Evolutionary conservation across 768 basidiomycete genomes (phyloP).

Genomic region (Trametes maxima): DNA sequence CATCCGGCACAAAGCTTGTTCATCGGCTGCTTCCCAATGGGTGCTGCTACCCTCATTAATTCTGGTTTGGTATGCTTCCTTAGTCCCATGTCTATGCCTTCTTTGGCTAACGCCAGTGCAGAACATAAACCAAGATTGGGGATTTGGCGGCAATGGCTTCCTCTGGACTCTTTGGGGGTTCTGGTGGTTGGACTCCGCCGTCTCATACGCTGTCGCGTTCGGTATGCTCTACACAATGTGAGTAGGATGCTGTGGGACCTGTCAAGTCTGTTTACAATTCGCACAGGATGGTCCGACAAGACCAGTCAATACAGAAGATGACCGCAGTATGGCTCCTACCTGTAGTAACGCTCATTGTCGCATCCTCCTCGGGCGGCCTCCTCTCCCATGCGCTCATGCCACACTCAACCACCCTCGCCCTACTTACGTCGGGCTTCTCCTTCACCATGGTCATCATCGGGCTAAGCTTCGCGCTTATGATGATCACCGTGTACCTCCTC

Average conservation of each 20-base stretch:
- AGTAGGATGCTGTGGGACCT: slow-evolving; percentile 16
- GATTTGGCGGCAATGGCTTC: slow-evolving; percentile 39
- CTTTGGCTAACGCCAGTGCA: slow-evolving; percentile 21
- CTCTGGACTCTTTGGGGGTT: slow-evolving; percentile 48
- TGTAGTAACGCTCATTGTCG: slow-evolving; percentile 54
- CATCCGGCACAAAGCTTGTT: slow-evolving; percentile 49
- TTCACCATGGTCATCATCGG: slow-evolving; percentile 49
- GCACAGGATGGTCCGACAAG: slow-evolving; percentile 47
- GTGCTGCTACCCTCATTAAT: slow-evolving; percentile 46
- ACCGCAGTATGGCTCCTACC: slow-evolving; percentile 54
- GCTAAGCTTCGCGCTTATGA: slow-evolving; percentile 49
- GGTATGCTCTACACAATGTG: slow-evolving; percentile 55
- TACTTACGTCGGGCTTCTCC: slow-evolving; percentile 46
- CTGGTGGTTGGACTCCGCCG: slow-evolving; percentile 52
- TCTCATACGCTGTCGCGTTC: slow-evolving; percentile 47
- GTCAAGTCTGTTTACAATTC: neutral
- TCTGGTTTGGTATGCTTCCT: slow-evolving; percentile 37
- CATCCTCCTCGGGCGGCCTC: slow-evolving; percentile 52
- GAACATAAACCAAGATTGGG: slow-evolving; percentile 38
- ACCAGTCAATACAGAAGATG: slow-evolving; percentile 43
- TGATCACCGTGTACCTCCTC: slow-evolving; percentile 50
- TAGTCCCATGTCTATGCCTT: neutral
- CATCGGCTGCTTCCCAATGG: slow-evolving; percentile 49
- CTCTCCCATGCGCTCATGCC: slow-evolving; percentile 42
- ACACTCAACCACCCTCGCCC: slow-evolving; percentile 40